These are phyloP conservation scores for Phytophthora boehmeriae DNA, from an alignment of 352 stramenopile genomes.

Conservation along the genomic window DNA sequence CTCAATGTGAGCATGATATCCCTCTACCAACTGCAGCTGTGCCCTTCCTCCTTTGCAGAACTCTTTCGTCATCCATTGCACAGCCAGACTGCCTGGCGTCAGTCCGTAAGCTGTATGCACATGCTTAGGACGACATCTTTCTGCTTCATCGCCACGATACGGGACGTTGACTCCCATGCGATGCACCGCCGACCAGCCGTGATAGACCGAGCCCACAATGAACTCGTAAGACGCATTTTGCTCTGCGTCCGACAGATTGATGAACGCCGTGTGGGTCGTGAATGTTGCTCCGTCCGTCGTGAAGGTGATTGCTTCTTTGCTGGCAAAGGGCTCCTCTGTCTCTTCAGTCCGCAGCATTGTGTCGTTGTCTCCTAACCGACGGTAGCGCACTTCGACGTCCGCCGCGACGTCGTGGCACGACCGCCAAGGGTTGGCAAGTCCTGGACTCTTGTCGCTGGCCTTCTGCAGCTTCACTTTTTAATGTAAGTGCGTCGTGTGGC, in stretches of 20 bases:
- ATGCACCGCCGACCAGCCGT: constrained; percentile 79
- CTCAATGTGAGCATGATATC: constrained; percentile 56
- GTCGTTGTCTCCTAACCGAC: constrained; percentile 41
- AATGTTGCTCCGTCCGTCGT: constrained; percentile 54
- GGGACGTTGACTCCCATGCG: constrained; percentile 58
- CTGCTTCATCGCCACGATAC: constrained; percentile 43
- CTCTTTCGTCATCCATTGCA: constrained; percentile 84
- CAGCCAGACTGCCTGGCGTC: constrained; percentile 57
- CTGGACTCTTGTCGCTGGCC: constrained; percentile 32
- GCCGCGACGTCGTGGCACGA: constrained; percentile 66
- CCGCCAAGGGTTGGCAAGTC: constrained; percentile 58
- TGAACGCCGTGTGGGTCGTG: constrained; percentile 71
- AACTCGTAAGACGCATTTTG: constrained; percentile 56
- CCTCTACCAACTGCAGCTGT: constrained; percentile 63
- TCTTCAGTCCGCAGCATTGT: constrained; percentile 25
- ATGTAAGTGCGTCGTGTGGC: constrained; percentile 76
- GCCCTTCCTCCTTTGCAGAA: constrained; percentile 49
- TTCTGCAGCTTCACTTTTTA: constrained; percentile 60
- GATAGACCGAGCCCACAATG: constrained; percentile 75
- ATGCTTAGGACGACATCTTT: constrained; percentile 76
- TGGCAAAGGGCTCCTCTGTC: constrained; percentile 39
- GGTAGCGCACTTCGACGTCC: constrained; percentile 62
- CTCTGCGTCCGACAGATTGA: constrained; percentile 35
- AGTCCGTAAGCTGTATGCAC: constrained; percentile 81
- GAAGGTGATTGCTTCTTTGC: constrained; percentile 60